A percentile compares a stretch with the other conserved stretches of the same genome.
These are phyloP conservation scores for Saussurea involucrata DNA, from an alignment of 129 eudicot species.

Conservation along the genomic window DNA sequence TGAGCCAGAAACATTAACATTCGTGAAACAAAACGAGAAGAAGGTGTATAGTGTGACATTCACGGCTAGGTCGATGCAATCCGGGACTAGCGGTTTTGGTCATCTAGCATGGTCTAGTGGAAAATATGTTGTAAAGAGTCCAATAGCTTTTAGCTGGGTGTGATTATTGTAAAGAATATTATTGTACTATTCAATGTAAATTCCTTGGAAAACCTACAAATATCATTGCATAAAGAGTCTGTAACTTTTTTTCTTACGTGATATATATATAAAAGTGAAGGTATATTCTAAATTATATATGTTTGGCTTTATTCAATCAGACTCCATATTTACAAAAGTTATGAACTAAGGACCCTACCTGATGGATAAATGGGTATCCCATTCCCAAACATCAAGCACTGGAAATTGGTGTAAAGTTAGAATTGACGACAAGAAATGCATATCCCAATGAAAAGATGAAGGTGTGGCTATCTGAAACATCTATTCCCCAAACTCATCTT, in stretches of 20 bases:
- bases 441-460: background rate
- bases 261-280: conserved; percentile 5
- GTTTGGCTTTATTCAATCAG: background rate
- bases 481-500: too few species aligned
- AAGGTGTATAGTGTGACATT: conserved; percentile 65
- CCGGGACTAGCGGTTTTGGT: conserved; percentile 55
- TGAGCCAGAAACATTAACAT: conserved; percentile 47
- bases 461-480: background rate
- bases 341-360: background rate
- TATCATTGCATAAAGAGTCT: conserved; percentile 9
- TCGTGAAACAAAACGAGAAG: conserved; percentile 43
- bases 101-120: conserved; percentile 57
- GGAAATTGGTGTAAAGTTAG: background rate
- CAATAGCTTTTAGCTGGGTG: conserved; percentile 70
- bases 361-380: background rate
- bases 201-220: conserved; percentile 18
- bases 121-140: conserved; percentile 55
- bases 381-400: background rate
- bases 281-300: background rate
- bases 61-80: conserved; percentile 59
- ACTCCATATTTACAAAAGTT: background rate
- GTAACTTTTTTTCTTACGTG: conserved; percentile 10
- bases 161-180: conserved; percentile 25
- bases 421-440: background rate
- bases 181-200: conserved; percentile 31